phyloP scores from a whole-genome alignment of 2,329 filamentous ascomycete genomes.

The Pseudogymnoascus sp. region DNA sequence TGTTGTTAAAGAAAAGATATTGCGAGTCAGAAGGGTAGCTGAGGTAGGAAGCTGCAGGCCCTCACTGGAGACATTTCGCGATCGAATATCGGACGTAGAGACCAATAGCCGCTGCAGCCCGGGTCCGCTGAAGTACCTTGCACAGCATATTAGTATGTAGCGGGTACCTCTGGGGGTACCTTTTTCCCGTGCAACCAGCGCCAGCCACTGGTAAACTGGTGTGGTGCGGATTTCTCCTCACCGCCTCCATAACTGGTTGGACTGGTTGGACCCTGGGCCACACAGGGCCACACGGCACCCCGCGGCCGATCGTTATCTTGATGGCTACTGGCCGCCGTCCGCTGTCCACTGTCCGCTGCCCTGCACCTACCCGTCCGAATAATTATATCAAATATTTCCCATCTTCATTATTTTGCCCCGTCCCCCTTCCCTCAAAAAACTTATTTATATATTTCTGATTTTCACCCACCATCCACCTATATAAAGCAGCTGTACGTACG shows the following conservation, averaged over 20 bases:
- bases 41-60: too few relatives aligned
- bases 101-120: neutral
- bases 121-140: neutral
- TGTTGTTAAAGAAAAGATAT: conserved; percentile 3
- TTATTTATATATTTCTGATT: neutral
- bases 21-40: neutral
- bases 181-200: neutral
- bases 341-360: too few relatives aligned
- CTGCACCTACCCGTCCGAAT: neutral
- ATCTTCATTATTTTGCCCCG: neutral
- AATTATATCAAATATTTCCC: conserved; percentile 2
- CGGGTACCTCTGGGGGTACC: neutral
- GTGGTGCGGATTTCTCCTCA: too few relatives aligned
- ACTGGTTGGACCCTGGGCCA: too few relatives aligned
- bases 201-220: neutral
- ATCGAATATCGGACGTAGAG: neutral
- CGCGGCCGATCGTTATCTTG: neutral
- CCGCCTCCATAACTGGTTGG: neutral
- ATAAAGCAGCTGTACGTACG: neutral
- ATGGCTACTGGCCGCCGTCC: neutral
- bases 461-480: neutral
- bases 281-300: conserved; percentile 1
- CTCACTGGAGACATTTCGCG: neutral
- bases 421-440: neutral
- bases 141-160: neutral